Evolutionary conservation across 208 protist genomes (phyloP), one percentile per base, ranked within the genome.

Genomic region (Acanthamoeba culbertsoni): DNA sequence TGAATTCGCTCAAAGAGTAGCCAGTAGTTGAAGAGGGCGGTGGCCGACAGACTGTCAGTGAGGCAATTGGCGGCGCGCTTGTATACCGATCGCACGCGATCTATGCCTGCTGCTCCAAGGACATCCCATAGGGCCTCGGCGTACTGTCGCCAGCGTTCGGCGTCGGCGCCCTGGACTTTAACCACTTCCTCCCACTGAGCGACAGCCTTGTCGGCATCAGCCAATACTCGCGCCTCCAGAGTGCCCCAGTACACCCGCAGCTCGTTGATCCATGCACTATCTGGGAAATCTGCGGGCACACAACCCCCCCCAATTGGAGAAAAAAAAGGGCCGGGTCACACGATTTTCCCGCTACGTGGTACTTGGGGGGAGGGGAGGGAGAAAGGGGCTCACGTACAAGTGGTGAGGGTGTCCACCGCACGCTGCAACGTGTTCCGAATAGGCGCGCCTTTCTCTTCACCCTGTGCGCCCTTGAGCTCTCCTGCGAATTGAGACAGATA

Each of bases 181-280:
- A 88, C 16, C 10, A 88, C 48, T 16, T 88, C 77, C 37, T 88
- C 77, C 77, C 77, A 88, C 77, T 65, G 77, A 3, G 31, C 46
- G 42, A 88, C 31, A 4, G 48, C 77, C 51, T 88, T 88, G 1
- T 88, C 77, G 33, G 26, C 33, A 31, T 88, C 51, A 12, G 46
- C 48, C 12, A 88, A 63, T 35, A 65, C 48, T 8, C 77, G 77
- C 16, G 46, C 48, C 48, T 88, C 77, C 20, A 88, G 43, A n/a
- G 77, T 88, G 46, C 77, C 77, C 77, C 77, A 88, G 26, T 88
- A 88, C 48, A 37, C n/a, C 77, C 33, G 12, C 31, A 88, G 28
- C 51, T 88, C 51, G 14, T n/a, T 14, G 31, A 40, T 63, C 48
- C 51, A 88, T 16, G 12, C 77, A 14, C 77, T 88, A 8, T 88